Conservation (phyloP, 2,329 filamentous ascomycete species). For the Erysiphe pulchra region DNA sequence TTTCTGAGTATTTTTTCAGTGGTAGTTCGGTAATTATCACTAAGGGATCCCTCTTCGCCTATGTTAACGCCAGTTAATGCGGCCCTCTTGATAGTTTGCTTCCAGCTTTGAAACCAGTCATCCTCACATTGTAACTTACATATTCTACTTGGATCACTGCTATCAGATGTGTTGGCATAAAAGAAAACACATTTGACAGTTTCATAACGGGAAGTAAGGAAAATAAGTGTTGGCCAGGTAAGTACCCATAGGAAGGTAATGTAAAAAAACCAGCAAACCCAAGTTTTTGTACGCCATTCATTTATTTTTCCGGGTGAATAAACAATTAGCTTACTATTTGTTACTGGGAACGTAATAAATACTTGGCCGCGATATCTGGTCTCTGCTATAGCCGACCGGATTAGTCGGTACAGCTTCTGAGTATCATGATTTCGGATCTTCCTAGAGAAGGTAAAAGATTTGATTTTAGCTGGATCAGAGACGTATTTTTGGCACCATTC, state of each 20-base stretch:
- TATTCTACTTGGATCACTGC: conserved; percentile 3
- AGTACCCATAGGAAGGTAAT: conserved; percentile 43
- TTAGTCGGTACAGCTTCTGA: conserved; percentile 21
- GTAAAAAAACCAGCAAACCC: conserved; percentile 39
- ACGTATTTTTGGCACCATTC: conserved; percentile 44
- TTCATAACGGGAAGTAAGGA: conserved; percentile 40
- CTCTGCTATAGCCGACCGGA: conserved; percentile 30
- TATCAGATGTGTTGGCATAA: conserved; percentile 6
- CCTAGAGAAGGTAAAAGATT: conserved; percentile 26
- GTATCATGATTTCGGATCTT: conserved; percentile 34
- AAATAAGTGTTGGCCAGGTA: conserved; percentile 42
- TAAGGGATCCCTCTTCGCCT: conserved; percentile 25
- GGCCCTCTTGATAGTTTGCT: conserved; percentile 29
- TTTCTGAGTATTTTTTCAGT: conserved; percentile 3
- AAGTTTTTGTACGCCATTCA: conserved; percentile 34
- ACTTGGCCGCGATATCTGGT: conserved; percentile 44
- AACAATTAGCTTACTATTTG: conserved; percentile 29
- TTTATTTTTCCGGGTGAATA: conserved; percentile 38
- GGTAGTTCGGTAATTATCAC: conserved; percentile 26
- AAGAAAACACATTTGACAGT: conserved; percentile 29
- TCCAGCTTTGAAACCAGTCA: conserved; percentile 39
- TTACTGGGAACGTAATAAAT: conserved; percentile 30
- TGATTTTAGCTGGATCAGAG: conserved; percentile 28
- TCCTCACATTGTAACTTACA: conserved; percentile 16
- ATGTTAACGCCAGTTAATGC: conserved; percentile 23